Conservation (phyloP, 2,329 filamentous ascomycete species). For the Magnaporthales sp. region DNA sequence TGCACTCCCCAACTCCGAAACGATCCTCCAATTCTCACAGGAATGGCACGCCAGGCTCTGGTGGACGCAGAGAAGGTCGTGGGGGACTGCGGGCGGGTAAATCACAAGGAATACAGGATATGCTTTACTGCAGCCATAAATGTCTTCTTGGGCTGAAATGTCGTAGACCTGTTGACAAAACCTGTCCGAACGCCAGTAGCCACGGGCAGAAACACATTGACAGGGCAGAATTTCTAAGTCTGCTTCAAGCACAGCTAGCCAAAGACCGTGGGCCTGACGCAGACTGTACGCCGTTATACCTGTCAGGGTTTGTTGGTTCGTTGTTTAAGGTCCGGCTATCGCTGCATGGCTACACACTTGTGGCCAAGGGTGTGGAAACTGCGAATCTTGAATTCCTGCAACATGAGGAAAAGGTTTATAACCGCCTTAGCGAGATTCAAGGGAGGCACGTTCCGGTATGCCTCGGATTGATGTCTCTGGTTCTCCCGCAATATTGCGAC, state of each 20-base stretch:
- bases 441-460: conserved; percentile 9
- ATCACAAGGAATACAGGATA: background rate
- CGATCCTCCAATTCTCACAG: background rate
- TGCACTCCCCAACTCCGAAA: background rate
- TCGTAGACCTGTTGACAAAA: background rate
- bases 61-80: background rate
- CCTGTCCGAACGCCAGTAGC: too few species aligned
- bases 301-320: conserved; percentile 19
- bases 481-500: conserved; percentile 8
- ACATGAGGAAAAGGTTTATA: conserved; percentile 9
- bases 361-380: too few species aligned
- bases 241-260: conserved; percentile 10
- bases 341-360: conserved; percentile 25
- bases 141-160: background rate
- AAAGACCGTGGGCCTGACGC: conserved; percentile 17
- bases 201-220: conserved; percentile 18
- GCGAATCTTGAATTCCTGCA: conserved; percentile 12
- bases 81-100: background rate
- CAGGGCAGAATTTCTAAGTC: conserved; percentile 16
- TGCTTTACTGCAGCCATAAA: background rate
- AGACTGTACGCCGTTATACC: conserved; percentile 20
- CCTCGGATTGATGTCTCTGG: conserved; percentile 8
- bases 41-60: background rate
- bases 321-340: conserved; percentile 28
- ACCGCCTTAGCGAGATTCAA: conserved; percentile 6